Evolutionary conservation across 345 rosid species (phyloP), one percentile per base, ranked within the genome.

Genomic region (Hibiscus tridactylites): DNA sequence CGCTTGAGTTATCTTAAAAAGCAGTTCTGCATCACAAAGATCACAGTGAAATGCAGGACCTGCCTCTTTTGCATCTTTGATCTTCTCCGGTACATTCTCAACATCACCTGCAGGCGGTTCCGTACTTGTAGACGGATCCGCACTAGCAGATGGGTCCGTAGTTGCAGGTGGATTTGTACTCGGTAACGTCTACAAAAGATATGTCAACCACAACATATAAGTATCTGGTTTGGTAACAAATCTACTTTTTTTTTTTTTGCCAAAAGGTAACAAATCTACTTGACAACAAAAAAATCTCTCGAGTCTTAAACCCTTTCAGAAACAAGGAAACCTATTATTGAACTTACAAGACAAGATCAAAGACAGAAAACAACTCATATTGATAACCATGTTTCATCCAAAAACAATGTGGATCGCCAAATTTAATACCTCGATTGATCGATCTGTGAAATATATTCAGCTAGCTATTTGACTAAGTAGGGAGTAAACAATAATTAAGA

Each of bases 21-120:
- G 93, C 37, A 87, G 37, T 77, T 89, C 85, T 13, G 84, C 77
- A 62, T 95, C 97, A 58, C 79, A 90, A 33, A 88, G 90, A 29
- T 81, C 76, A 76, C 97, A 95, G 74, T 78, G 86, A 77, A 84
- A 82, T 12, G 83, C 71, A 29, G 86, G 92, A 58, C 83, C 82
- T 69, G 44, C 80, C 53, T 82, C 89, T 76, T 86, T 90, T 54
- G 74, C 85, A 44, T 79, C 85, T 73, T 90, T 85, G 66, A 88
- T 84, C 78, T 75, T 88, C 75, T 86, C 83, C 0, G 76, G 86
- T 3, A 75, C 67, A 53, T 63, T 79, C 28, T 88, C 88, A 28
- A 71, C 79, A 54, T 87, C 86, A 1, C 60, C 39, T n/a, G 80
- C 72, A n/a, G 88, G 85, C 67, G 73, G 78, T 72, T 90, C 89